phyloP scores from a whole-genome alignment of 108 stramenopile species.

The Pseudonitzschia pungens region DNA sequence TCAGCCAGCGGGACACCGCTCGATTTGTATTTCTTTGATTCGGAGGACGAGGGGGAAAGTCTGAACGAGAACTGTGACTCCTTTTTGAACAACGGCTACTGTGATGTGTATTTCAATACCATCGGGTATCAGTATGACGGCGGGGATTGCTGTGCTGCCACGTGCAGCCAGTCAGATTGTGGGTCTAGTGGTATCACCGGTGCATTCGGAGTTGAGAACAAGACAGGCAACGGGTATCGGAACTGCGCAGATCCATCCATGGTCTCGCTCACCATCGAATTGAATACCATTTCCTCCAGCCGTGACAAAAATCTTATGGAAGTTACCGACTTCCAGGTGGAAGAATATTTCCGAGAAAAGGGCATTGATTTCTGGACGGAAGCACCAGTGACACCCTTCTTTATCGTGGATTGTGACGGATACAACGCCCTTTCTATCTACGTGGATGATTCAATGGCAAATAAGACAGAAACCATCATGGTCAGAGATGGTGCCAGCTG shows the following conservation, averaged over 20 bases:
- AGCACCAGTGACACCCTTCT: neutral
- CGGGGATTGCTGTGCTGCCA: conserved; percentile 13
- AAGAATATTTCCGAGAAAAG: neutral
- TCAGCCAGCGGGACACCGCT: neutral
- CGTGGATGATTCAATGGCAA: neutral
- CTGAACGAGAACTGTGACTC: neutral
- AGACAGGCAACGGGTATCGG: neutral
- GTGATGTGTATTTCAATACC: conserved; percentile 11
- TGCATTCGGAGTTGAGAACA: neutral
- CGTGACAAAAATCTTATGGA: neutral
- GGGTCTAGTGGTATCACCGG: neutral
- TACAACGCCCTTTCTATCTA: neutral
- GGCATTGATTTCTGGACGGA: neutral
- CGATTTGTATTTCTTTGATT: conserved; percentile 1
- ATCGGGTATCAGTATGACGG: conserved; percentile 8
- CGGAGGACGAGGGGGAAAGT: neutral
- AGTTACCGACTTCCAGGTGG: neutral
- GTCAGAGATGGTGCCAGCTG: neutral
- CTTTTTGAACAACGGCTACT: neutral
- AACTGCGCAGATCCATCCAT: neutral
- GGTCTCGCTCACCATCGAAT: neutral
- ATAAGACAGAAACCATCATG: neutral
- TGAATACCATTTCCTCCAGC: neutral
- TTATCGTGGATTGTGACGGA: neutral
- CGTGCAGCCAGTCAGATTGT: neutral